Evolutionary conservation across 352 stramenopile genomes (phyloP).

Genomic region (Pythium guiyangense): DNA sequence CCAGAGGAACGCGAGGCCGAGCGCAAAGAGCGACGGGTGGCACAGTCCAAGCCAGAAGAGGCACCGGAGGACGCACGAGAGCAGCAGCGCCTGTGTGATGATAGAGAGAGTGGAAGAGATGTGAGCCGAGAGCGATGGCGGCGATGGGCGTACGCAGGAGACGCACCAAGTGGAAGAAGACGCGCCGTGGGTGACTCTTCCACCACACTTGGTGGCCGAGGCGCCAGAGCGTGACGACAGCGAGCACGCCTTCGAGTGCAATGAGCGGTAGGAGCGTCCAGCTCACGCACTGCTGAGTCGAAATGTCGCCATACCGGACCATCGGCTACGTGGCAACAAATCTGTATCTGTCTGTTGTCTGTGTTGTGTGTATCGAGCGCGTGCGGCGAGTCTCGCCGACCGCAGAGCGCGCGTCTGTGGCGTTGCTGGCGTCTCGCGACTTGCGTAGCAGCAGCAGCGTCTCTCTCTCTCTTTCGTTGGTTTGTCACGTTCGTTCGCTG

Average conservation of each 20-base stretch:
- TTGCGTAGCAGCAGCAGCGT: too few relatives aligned
- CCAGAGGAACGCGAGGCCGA: constrained; percentile 38
- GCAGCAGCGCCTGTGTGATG: constrained; percentile 29
- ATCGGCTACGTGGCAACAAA: constrained; percentile 9
- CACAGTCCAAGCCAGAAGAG: constrained; percentile 46
- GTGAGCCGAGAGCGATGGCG: constrained; percentile 16
- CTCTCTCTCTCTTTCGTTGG: too few relatives aligned
- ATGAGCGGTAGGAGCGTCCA: constrained; percentile 44
- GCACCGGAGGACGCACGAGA: constrained; percentile 33
- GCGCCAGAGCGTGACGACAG: constrained; percentile 45
- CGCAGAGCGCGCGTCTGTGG: too few relatives aligned
- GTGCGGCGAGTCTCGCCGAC: constrained; percentile 6
- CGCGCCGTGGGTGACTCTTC: constrained; percentile 45
- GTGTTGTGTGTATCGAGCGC: not conserved
- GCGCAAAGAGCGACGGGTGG: constrained; percentile 19
- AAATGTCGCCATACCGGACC: constrained; percentile 30
- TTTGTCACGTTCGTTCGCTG: too few relatives aligned
- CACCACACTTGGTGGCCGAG: constrained; percentile 57
- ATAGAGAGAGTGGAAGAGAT: too few relatives aligned
- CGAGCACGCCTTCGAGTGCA: constrained; percentile 37
- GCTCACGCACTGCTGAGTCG: constrained; percentile 30
- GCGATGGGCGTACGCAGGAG: too few relatives aligned
- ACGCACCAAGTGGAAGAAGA: constrained; percentile 57
- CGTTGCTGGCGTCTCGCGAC: too few relatives aligned
- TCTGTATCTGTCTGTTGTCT: constrained; percentile 1